Evolutionary conservation across 306 rosid genomes (phyloP).

Genomic region (Cicer yamashitae): DNA sequence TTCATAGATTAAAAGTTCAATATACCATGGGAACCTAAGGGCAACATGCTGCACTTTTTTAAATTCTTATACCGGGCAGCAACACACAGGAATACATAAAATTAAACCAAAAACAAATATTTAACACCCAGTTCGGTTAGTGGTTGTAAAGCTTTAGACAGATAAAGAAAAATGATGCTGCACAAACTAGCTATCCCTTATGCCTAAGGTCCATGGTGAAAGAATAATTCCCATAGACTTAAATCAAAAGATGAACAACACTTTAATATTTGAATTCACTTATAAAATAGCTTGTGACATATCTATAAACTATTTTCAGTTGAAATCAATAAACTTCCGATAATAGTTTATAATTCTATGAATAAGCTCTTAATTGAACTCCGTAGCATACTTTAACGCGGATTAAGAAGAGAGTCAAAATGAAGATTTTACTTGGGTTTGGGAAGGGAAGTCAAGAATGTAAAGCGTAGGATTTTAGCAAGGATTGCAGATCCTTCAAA

Average conservation of each 20-base stretch:
- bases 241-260: background rate
- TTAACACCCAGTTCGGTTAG: background rate
- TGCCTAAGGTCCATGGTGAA: conserved; percentile 8
- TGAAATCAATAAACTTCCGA: background rate
- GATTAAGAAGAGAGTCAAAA: background rate
- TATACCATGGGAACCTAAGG: background rate
- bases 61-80: background rate
- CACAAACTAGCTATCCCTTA: background rate
- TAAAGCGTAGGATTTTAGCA: background rate
- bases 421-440: background rate
- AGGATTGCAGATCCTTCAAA: background rate
- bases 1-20: no score
- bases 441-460: background rate
- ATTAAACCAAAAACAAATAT: no score
- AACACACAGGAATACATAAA: background rate
- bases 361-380: background rate
- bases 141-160: background rate
- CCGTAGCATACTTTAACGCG: background rate
- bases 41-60: conserved; percentile 13
- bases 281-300: background rate
- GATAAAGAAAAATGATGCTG: background rate
- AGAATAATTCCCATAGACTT: conserved; percentile 1
- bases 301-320: background rate
- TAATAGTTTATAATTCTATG: background rate
- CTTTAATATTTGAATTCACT: background rate